phyloP scores from a whole-genome alignment of 768 basidiomycete species.

The Aureoboletus auriporus region DNA sequence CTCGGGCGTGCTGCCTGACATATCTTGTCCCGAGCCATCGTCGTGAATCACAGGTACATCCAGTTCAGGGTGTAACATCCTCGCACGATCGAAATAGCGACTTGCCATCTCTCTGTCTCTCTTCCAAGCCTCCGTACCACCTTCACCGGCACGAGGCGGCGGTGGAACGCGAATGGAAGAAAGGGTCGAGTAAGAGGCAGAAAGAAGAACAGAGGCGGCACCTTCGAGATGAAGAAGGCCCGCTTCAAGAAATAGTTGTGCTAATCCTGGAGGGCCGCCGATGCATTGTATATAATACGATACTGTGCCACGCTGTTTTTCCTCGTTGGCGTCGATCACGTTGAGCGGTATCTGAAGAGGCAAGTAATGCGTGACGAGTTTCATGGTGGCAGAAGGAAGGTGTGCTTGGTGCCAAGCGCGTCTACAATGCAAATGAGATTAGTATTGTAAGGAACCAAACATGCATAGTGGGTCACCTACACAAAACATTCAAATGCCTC shows the following conservation, averaged over 20 bases:
- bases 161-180: slow-evolving; percentile 72
- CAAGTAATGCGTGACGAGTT: slow-evolving; percentile 70
- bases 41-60: slow-evolving; percentile 67
- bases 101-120: slow-evolving; percentile 69
- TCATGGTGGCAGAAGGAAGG: slow-evolving; percentile 72
- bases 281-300: slow-evolving; percentile 63
- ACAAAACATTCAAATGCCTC: slow-evolving; percentile 80
- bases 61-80: slow-evolving; percentile 51
- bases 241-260: slow-evolving; percentile 73
- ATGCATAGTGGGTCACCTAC: slow-evolving; percentile 38
- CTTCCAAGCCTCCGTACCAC: slow-evolving; percentile 69
- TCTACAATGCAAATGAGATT: slow-evolving; percentile 33
- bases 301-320: slow-evolving; percentile 46
- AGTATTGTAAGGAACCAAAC: background rate
- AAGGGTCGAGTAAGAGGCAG: slow-evolving; percentile 71
- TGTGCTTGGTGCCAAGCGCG: slow-evolving; percentile 81
- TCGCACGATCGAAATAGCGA: slow-evolving; percentile 70
- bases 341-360: slow-evolving; percentile 49
- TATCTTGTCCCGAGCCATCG: slow-evolving; percentile 31
- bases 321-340: slow-evolving; percentile 30
- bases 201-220: slow-evolving; percentile 64
- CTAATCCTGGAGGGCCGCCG: slow-evolving; percentile 63
- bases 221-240: slow-evolving; percentile 82
- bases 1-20: slow-evolving; percentile 32
- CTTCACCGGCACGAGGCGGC: slow-evolving; percentile 46